Evolutionary conservation across 2,329 filamentous ascomycete genomes (phyloP).

Genomic region (Cercospora berteroae): DNA sequence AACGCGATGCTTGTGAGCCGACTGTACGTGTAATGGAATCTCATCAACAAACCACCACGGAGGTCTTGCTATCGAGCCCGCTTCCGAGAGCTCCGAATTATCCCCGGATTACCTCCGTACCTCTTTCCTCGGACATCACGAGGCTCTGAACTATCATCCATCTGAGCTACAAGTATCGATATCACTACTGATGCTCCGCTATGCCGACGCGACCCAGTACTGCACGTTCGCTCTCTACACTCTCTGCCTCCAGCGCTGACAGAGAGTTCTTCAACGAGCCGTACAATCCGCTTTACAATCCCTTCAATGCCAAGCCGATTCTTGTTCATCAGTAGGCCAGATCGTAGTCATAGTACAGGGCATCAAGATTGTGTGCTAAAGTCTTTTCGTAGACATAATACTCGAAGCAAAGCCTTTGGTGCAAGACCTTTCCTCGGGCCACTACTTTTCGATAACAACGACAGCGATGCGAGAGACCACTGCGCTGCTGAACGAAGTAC

Average conservation of each 20-base stretch:
- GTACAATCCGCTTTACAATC: conserved; percentile 55
- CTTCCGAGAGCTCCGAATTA: conserved; percentile 1
- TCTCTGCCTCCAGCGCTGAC: conserved; percentile 24
- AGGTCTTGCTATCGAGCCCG: neutral
- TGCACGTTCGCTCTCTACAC: conserved; percentile 10
- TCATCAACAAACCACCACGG: neutral
- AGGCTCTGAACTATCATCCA: neutral
- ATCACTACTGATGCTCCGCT: neutral
- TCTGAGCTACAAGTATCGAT: neutral
- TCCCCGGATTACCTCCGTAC: neutral
- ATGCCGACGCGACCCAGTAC: neutral
- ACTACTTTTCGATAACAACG: conserved; percentile 70
- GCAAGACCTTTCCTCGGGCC: conserved; percentile 64
- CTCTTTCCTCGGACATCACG: neutral
- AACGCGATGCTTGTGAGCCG: neutral
- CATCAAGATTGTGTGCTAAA: neutral
- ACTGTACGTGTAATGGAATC: neutral
- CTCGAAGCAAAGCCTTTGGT: conserved; percentile 53
- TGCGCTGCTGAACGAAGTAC: conserved; percentile 70
- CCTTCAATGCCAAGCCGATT: conserved; percentile 50
- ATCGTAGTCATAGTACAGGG: neutral
- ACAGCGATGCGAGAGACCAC: conserved; percentile 73
- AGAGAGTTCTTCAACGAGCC: conserved; percentile 34
- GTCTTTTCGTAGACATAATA: conserved; percentile 39
- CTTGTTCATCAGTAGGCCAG: conserved; percentile 48